Conservation (phyloP, 768 basidiomycete species). For the Trametes cinnabarina region DNA sequence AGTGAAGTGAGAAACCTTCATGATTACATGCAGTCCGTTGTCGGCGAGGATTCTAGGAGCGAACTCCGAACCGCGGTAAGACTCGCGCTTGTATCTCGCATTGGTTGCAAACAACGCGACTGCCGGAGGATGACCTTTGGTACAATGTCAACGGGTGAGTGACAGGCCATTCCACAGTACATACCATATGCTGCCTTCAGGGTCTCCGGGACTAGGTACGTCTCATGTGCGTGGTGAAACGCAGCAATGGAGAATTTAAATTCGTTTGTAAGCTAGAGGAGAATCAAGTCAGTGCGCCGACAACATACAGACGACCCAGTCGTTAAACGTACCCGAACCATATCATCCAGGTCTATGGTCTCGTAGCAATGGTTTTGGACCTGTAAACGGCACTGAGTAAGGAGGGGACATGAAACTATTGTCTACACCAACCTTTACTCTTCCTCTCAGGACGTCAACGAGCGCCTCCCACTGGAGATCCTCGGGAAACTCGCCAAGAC, state of each 20-base stretch:
- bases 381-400: slow-evolving; percentile 27
- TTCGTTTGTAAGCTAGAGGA: slow-evolving; percentile 76
- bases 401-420: neutral
- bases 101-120: slow-evolving; percentile 81
- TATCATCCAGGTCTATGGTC: slow-evolving; percentile 59
- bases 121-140: slow-evolving; percentile 55
- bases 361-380: slow-evolving; percentile 61
- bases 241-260: slow-evolving; percentile 82
- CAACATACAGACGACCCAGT: neutral
- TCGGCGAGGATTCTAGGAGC: slow-evolving; percentile 60
- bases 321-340: slow-evolving; percentile 31
- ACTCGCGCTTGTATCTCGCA: slow-evolving; percentile 63
- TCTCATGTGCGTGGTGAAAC: slow-evolving; percentile 86
- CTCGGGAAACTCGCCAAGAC: slow-evolving; percentile 59
- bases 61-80: slow-evolving; percentile 64
- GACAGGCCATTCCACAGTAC: neutral
- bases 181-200: slow-evolving; percentile 65
- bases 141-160: neutral
- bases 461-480: slow-evolving; percentile 76
- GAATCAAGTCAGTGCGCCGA: neutral
- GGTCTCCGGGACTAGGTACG: slow-evolving; percentile 82
- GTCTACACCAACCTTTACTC: slow-evolving; percentile 55
- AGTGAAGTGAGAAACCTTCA: slow-evolving; percentile 47
- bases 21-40: slow-evolving; percentile 53
- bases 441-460: slow-evolving; percentile 74